These are phyloP conservation scores for Acacia pycnantha DNA, from an alignment of 331 rosid species.

Conservation along the genomic window DNA sequence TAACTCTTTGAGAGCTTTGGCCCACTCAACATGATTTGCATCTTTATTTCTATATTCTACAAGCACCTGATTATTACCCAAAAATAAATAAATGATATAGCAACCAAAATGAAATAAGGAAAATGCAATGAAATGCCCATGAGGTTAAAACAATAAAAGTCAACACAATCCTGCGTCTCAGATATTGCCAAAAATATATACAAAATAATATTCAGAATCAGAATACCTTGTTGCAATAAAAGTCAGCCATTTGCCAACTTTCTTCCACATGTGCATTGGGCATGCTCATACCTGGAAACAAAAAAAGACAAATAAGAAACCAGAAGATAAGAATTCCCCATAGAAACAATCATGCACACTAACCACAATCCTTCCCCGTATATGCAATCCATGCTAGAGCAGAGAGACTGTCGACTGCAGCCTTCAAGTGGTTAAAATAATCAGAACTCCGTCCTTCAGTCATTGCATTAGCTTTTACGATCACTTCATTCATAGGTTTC, in stretches of 20 bases:
- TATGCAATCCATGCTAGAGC: slow-evolving; percentile 96
- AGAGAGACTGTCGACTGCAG: slow-evolving; percentile 90
- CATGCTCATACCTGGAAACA: slow-evolving; percentile 89
- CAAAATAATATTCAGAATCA: slow-evolving; percentile 13
- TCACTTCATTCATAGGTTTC: slow-evolving; percentile 78
- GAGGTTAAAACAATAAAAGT: slow-evolving; percentile 1
- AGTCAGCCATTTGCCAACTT: slow-evolving; percentile 99
- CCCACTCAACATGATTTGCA: slow-evolving; percentile 94
- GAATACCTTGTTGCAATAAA: slow-evolving; percentile 91
- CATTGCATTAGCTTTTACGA: slow-evolving; percentile 55
- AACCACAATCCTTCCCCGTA: slow-evolving; percentile 91
- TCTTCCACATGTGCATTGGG: slow-evolving; percentile 97
- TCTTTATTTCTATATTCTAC: slow-evolving; percentile 87
- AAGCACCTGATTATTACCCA: slow-evolving; percentile 64
- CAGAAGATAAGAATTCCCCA: slow-evolving; percentile 17
- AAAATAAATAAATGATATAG: background rate
- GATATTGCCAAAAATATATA: background rate
- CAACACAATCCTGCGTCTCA: background rate
- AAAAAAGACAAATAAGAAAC: slow-evolving; percentile 26
- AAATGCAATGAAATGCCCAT: slow-evolving; percentile 17
- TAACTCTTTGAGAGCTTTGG: slow-evolving; percentile 90
- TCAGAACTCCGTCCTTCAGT: slow-evolving; percentile 90
- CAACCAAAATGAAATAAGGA: slow-evolving; percentile 12
- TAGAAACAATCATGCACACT: slow-evolving; percentile 29
- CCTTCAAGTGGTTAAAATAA: slow-evolving; percentile 84